A percentile compares a stretch with the other conserved stretches of the same genome.
phyloP scores from a whole-genome alignment of 768 basidiomycete genomes.

The Tubosaeta sp. region DNA sequence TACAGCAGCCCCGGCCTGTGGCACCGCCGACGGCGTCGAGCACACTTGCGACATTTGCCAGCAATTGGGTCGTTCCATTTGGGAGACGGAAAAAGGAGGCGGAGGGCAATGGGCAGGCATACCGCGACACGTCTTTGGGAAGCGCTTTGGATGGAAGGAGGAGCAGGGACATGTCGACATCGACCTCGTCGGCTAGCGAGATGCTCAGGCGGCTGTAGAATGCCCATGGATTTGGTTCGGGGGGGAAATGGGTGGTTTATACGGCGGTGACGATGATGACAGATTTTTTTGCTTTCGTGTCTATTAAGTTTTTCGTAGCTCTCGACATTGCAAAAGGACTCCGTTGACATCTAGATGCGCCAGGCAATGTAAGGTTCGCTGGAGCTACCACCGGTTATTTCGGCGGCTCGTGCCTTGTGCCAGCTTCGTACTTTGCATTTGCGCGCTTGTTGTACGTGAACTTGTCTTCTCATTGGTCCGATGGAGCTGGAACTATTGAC shows the following conservation, averaged over 20 bases:
- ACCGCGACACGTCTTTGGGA: constrained; percentile 15
- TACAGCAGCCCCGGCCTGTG: not conserved
- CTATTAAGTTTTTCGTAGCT: not conserved
- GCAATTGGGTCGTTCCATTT: constrained; percentile 63
- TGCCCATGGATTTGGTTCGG: not conserved
- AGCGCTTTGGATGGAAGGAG: not conserved
- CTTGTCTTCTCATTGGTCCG: no score
- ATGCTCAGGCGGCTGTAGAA: constrained; percentile 28
- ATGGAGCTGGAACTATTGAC: no score
- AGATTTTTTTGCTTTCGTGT: not conserved
- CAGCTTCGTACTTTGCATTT: no score
- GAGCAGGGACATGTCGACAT: constrained; percentile 29
- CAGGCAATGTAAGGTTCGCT: no score
- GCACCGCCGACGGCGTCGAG: constrained; percentile 43
- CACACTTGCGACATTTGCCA: constrained; percentile 55
- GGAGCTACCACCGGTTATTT: no score
- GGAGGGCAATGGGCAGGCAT: constrained; percentile 17
- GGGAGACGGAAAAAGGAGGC: constrained; percentile 45
- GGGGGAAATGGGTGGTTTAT: not conserved
- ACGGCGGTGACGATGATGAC: not conserved
- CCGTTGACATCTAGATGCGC: no score
- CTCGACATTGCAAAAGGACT: not conserved
- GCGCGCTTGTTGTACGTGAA: no score
- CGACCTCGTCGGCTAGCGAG: constrained; percentile 41
- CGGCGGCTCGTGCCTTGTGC: no score